Percentiles rank a stretch among this genome's conserved stretches.
Evolutionary conservation across 2,329 filamentous ascomycete species (phyloP).

Genomic region (Alternaria burnsii): DNA sequence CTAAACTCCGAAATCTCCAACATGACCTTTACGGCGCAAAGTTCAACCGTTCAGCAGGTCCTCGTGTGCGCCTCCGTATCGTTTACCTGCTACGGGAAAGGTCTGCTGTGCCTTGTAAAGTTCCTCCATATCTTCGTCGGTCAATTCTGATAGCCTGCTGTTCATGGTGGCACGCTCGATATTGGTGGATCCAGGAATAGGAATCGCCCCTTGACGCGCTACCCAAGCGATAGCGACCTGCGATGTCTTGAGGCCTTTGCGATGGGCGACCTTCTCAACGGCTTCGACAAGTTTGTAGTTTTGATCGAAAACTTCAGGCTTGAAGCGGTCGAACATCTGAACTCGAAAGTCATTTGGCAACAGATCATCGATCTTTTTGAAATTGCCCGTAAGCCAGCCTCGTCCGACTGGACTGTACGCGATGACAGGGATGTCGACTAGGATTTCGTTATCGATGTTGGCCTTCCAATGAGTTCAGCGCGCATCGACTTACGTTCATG

Average conservation of each 20-base stretch:
- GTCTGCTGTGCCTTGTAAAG: too few relatives aligned
- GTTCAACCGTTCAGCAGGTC: slow-evolving; percentile 16
- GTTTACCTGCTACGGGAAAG: slow-evolving; percentile 16
- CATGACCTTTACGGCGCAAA: not conserved
- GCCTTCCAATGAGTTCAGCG: too few relatives aligned
- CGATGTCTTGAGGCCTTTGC: slow-evolving; percentile 64
- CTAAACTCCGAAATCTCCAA: slow-evolving; percentile 2
- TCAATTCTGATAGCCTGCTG: too few relatives aligned
- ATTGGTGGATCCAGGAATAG: slow-evolving; percentile 69
- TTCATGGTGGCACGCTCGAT: slow-evolving; percentile 54
- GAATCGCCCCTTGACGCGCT: slow-evolving; percentile 63
- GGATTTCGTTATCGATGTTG: not conserved
- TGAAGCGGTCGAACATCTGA: slow-evolving; percentile 64
- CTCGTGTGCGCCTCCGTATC: slow-evolving; percentile 20
- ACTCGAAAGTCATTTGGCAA: slow-evolving; percentile 58
- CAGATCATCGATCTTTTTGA: slow-evolving; percentile 62
- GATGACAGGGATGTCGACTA: slow-evolving; percentile 68
- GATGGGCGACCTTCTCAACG: slow-evolving; percentile 65
- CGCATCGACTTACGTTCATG: slow-evolving; percentile 23
- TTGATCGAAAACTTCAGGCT: slow-evolving; percentile 65
- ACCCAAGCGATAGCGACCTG: slow-evolving; percentile 73
- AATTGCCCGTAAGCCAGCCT: slow-evolving; percentile 55
- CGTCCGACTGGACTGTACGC: slow-evolving; percentile 71
- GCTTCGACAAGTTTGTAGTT: slow-evolving; percentile 69
- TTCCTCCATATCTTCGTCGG: too few relatives aligned